Conservation (phyloP, 495 filamentous ascomycete species). For the Hypoxylon perforatum region DNA sequence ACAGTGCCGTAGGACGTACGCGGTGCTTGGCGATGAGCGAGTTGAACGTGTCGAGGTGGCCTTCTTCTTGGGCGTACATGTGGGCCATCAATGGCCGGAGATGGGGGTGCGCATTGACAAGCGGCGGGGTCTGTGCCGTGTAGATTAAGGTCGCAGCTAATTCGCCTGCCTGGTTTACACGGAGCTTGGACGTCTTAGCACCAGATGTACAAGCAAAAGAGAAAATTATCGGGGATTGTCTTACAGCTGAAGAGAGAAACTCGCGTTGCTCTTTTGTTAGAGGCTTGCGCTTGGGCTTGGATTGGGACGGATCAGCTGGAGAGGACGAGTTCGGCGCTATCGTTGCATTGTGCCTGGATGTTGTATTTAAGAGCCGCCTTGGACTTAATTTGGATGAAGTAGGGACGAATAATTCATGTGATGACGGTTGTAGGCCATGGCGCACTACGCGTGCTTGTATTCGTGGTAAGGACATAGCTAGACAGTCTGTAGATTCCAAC, state of each 20-base stretch:
- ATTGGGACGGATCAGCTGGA: conserved; percentile 18
- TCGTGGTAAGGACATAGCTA: conserved; percentile 27
- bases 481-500: background rate
- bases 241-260: conserved; percentile 81
- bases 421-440: conserved; percentile 5
- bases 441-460: conserved; percentile 11
- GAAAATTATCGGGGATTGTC: conserved; percentile 27
- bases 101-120: conserved; percentile 82
- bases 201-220: conserved; percentile 12
- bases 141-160: conserved; percentile 90
- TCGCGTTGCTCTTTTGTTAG: conserved; percentile 75
- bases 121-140: conserved; percentile 78
- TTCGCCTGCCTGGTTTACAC: conserved; percentile 92
- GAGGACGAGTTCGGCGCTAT: conserved; percentile 17
- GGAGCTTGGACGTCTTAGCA: conserved; percentile 58
- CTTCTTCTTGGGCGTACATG: conserved; percentile 97
- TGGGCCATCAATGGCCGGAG: conserved; percentile 91
- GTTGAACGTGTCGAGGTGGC: conserved; percentile 89
- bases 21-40: conserved; percentile 84
- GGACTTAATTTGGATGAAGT: background rate
- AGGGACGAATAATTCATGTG: conserved; percentile 15
- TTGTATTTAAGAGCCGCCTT: conserved; percentile 25
- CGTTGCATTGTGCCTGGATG: conserved; percentile 10
- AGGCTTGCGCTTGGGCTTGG: conserved; percentile 65
- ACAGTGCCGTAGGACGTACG: conserved; percentile 92